Base-by-base conservation (phyloP, 2,329 filamentous ascomycete species). In the Pleoardoris graminearum region DNA sequence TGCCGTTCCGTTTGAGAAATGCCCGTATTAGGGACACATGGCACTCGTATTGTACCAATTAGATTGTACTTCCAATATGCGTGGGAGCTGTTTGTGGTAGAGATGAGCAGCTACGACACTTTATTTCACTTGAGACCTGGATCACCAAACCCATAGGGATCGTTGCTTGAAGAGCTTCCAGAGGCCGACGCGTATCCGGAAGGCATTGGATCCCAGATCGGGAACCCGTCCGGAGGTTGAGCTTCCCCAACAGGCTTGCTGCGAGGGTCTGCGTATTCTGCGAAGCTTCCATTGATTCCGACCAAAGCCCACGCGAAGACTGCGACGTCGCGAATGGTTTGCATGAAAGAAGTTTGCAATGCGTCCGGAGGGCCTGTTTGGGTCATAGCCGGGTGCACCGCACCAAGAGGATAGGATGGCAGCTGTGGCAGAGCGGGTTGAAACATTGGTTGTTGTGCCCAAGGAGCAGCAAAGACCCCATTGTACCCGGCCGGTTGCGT, bases 281-380 rank as follows among this genome's bases (percentile, higher is more conserved):
- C 84, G 48, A 93, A 75, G 35, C 84, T 86, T 12, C 87, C 87
- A 69, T 94, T 93, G 76, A 92, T 92, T 19, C 89, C 89, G 21
- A 86, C 84, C 10, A 93, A 75, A 1, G 86, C 87, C 90, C 90
- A 95, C 8, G 90, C 90, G 68, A 95, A 94, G n/a, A 94, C 88
- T 1, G 89, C 90, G 42, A 92, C 88, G 48, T 94, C 90, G 51
- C 88, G 85, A 59, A 95, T 95, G 2, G 87, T 88, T 49, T 82
- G 80, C 88, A 94, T 90, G 63, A 94, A 84, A 48, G 85, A 81
- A 22, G 84, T 80, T 41, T 73, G 68, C 47, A 65, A 55, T 36
- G 67, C 57, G 35, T 65, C 25, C 16, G 81, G 77, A 32, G 84
- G 83, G 11, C 56, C 60, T 21, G 61, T n/a, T 82, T 82, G 57